A percentile compares a stretch with the other conserved stretches of the same genome.
phyloP scores from a whole-genome alignment of 1,284 basidiomycete genomes.

The Tausonia pullulans region DNA sequence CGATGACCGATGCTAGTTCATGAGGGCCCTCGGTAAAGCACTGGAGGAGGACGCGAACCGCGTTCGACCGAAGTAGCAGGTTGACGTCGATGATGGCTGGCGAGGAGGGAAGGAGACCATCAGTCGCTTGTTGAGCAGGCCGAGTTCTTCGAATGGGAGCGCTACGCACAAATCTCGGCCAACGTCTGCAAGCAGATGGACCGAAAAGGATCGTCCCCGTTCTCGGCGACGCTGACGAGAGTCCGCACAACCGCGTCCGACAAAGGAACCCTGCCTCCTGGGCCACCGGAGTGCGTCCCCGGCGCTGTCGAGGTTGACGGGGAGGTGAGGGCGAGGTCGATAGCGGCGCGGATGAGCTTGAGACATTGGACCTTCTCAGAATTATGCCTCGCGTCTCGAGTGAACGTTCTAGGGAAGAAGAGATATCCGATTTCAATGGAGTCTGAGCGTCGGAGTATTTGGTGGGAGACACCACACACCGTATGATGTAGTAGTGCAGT shows the following conservation, averaged over 20 bases:
- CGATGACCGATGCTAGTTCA: slow-evolving; percentile 75
- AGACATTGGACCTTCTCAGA: slow-evolving; percentile 92
- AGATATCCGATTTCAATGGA: not conserved
- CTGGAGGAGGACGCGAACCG: slow-evolving; percentile 76
- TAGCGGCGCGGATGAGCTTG: slow-evolving; percentile 66
- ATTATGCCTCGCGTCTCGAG: slow-evolving; percentile 69
- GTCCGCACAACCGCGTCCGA: slow-evolving; percentile 68
- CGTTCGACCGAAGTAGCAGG: slow-evolving; percentile 67
- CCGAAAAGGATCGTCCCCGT: slow-evolving; percentile 79
- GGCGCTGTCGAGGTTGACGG: slow-evolving; percentile 36
- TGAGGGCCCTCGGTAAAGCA: slow-evolving; percentile 75
- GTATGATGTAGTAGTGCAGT: slow-evolving; percentile 80
- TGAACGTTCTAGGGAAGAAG: slow-evolving; percentile 50
- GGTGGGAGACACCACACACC: slow-evolving; percentile 40
- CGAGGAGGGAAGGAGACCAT: not conserved
- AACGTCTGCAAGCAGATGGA: slow-evolving; percentile 78
- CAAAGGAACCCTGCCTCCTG: slow-evolving; percentile 23
- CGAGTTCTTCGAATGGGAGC: slow-evolving; percentile 6
- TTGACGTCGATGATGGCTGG: slow-evolving; percentile 73
- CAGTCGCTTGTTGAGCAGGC: not conserved
- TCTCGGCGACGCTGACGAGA: slow-evolving; percentile 84
- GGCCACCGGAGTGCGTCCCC: slow-evolving; percentile 10
- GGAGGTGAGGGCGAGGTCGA: slow-evolving; percentile 31
- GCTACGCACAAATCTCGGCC: slow-evolving; percentile 66
- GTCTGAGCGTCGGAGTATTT: not conserved